These are phyloP conservation scores for Solanum lycopersicoides DNA, from an alignment of 257 asterid genomes.

Conservation along the genomic window DNA sequence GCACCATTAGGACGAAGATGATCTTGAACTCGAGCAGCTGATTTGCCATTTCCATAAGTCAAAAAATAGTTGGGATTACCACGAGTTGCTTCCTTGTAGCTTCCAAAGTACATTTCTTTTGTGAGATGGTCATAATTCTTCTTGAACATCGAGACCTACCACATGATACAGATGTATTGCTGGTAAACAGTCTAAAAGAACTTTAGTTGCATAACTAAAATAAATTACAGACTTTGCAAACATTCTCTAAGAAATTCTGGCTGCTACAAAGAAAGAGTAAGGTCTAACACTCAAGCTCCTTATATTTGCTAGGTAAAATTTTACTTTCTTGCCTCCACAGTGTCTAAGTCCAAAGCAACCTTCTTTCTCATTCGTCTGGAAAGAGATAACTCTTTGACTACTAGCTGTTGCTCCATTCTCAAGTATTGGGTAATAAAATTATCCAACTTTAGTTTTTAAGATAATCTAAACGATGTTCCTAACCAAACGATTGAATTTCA, in stretches of 20 bases:
- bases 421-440: background rate
- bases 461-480: background rate
- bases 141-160: slow-evolving; percentile 83
- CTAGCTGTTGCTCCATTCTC: background rate
- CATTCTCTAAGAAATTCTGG: background rate
- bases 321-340: background rate
- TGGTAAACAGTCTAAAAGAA: background rate
- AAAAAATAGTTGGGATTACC: slow-evolving; percentile 68
- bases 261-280: background rate
- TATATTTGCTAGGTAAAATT: background rate
- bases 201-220: background rate
- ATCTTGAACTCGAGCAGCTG: slow-evolving; percentile 69
- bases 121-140: slow-evolving; percentile 60
- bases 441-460: background rate
- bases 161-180: background rate
- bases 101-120: slow-evolving; percentile 43
- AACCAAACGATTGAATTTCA: background rate
- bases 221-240: background rate
- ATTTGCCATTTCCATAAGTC: slow-evolving; percentile 78
- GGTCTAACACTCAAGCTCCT: background rate
- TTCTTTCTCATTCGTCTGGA: background rate
- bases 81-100: slow-evolving; percentile 53
- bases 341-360: background rate
- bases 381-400: background rate
- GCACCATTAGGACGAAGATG: slow-evolving; percentile 88